A percentile compares a stretch with the other conserved stretches of the same genome.
Evolutionary conservation across 2,329 filamentous ascomycete genomes (phyloP).

Genomic region (Fusarium irregulare): DNA sequence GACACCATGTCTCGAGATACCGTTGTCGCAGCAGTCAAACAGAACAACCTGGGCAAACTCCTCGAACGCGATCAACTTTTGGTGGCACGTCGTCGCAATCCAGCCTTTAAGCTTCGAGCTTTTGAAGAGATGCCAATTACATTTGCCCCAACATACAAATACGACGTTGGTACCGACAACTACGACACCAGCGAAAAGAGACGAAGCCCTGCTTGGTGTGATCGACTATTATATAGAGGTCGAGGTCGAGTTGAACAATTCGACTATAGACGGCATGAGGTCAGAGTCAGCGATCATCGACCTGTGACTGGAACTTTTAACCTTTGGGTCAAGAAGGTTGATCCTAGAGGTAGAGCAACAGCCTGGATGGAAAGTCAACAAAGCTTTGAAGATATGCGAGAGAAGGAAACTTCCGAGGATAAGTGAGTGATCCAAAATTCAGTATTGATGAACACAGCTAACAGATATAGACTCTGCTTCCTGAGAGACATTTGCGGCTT

Average conservation of each 20-base stretch:
- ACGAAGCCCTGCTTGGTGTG: conserved; percentile 94
- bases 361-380: conserved; percentile 80
- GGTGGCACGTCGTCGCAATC: conserved; percentile 88
- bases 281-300: conserved; percentile 90
- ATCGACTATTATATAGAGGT: conserved; percentile 88
- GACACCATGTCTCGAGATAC: conserved; percentile 96
- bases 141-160: conserved; percentile 98
- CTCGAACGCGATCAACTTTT: conserved; percentile 94
- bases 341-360: conserved; percentile 70
- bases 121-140: conserved; percentile 93
- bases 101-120: conserved; percentile 85
- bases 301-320: conserved; percentile 89
- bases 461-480: conserved; percentile 59
- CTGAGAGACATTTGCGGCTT: conserved; percentile 65
- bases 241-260: conserved; percentile 84
- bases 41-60: conserved; percentile 84
- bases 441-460: too few species aligned
- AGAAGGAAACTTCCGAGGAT: conserved; percentile 74
- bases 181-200: conserved; percentile 97
- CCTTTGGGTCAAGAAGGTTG: conserved; percentile 85
- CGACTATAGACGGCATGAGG: conserved; percentile 89
- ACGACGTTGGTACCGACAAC: conserved; percentile 92
- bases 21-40: conserved; percentile 85
- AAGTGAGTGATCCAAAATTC: too few species aligned
- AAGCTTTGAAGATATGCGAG: conserved; percentile 78